Evolutionary conservation across 352 stramenopile species (phyloP), one percentile per base, ranked within the genome.

Genomic region (Phytophthora pistaciae): DNA sequence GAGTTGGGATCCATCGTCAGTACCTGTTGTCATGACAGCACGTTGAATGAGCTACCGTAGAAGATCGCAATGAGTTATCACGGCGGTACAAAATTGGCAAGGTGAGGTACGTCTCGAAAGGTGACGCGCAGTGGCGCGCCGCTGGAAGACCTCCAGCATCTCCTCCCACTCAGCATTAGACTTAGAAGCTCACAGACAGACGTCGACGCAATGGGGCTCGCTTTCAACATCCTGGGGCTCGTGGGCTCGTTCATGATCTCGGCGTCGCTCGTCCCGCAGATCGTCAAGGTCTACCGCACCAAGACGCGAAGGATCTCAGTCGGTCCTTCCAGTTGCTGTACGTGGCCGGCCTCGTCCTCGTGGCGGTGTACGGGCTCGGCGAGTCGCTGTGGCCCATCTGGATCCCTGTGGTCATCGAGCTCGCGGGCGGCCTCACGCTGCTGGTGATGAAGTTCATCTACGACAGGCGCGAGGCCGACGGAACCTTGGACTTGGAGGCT

Each of bases 171-270:
- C 52, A 44, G 52, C 27, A 59, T 29, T 31, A 7, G 14, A 27
- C 46, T 5, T 20, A 23, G n/a, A 53, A 23, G n/a, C 25, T 29
- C 25, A 4, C 10, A 29, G 13, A 6, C 46, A 29, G 46, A 50
- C 42, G 16, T 21, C 42, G 46, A 11, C 53, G 23, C 21, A 23
- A 62, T 62, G 36, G 56, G 56, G 3, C 38, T 53, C 13, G 38
- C 38, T 18, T 68, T 54, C 61, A 46, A 68, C 23, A 64, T 84
- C 55, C 62, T 87, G 25, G 82, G 82, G 10, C 75, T 88, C 54
- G 56, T 78, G 18, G 82, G 79, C 31, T 90, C 82, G 27, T 87
- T 90, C 66, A 72, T 87, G 60, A 82, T 90, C 60, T 77, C 79
- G 6, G 64, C 75, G 21, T 71, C 75, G 49, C 76, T 90, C 49